phyloP scores from a whole-genome alignment of 2,329 filamentous ascomycete species.

The Hypoxylon sp. region DNA sequence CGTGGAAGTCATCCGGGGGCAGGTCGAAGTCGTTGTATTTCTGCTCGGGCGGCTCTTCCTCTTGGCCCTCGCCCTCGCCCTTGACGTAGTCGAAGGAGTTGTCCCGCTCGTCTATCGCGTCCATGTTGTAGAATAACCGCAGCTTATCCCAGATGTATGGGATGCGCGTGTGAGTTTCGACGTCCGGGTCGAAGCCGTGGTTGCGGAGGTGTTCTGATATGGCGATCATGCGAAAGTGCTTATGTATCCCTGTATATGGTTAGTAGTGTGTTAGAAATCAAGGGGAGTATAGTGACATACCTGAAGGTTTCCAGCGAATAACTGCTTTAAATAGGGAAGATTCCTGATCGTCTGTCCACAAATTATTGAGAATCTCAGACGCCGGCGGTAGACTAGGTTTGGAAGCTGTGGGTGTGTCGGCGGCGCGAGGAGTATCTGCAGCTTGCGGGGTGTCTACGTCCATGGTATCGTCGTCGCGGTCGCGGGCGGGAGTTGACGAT shows the following conservation, averaged over 20 bases:
- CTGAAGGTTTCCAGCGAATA: constrained; percentile 96
- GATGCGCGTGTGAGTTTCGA: constrained; percentile 85
- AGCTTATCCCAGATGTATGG: constrained; percentile 94
- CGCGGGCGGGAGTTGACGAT: constrained; percentile 63
- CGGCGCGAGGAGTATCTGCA: constrained; percentile 66
- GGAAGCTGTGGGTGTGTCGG: constrained; percentile 55
- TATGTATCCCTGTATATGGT: constrained; percentile 81
- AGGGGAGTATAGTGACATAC: constrained; percentile 60
- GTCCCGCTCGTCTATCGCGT: constrained; percentile 88
- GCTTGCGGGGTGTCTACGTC: constrained; percentile 70
- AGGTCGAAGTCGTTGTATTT: constrained; percentile 78
- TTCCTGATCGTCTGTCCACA: constrained; percentile 97
- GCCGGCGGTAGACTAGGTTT: constrained; percentile 57
- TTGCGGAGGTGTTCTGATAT: constrained; percentile 85
- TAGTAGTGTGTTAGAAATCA: not conserved
- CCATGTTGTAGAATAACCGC: constrained; percentile 84
- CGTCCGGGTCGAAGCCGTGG: constrained; percentile 81
- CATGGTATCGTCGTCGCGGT: constrained; percentile 73
- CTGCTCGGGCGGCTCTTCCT: constrained; percentile 63
- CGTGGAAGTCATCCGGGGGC: constrained; percentile 64
- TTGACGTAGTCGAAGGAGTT: constrained; percentile 65
- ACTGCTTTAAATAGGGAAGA: constrained; percentile 93
- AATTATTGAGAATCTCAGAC: constrained; percentile 69
- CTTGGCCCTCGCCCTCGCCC: constrained; percentile 41
- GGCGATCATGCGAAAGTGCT: constrained; percentile 92